Percentiles rank a stretch among this genome's conserved stretches.
Evolutionary conservation across 176 grass and related monocot genomes (phyloP).

Genomic region (Themeda triandra): DNA sequence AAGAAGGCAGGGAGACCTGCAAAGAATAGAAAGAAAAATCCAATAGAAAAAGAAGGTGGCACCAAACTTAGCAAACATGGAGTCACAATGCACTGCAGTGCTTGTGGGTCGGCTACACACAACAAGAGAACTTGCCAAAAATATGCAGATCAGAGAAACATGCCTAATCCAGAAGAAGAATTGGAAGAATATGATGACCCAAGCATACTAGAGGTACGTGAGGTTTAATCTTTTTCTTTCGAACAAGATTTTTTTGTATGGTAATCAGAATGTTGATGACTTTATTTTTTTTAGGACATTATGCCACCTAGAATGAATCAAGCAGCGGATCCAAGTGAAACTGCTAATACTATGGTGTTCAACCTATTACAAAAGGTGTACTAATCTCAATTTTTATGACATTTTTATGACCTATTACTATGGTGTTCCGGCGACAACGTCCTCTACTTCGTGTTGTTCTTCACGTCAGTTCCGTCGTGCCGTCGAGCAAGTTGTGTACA

Average conservation of each 20-base stretch:
- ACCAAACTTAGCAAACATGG: background rate
- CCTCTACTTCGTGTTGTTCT: too few species aligned
- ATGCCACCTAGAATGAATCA: background rate
- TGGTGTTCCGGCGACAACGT: too few species aligned
- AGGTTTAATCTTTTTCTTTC: background rate
- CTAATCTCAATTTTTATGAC: background rate
- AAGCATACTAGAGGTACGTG: background rate
- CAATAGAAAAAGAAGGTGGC: background rate
- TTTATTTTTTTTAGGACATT: background rate
- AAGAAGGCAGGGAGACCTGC: background rate
- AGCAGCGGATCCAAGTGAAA: background rate
- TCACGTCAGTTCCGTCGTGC: too few species aligned
- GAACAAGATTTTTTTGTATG: background rate
- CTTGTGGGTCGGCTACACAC: background rate
- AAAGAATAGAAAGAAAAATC: background rate
- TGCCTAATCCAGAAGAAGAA: background rate
- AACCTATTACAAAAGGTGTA: background rate
- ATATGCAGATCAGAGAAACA: background rate
- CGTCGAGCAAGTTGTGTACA: too few species aligned
- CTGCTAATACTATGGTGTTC: background rate
- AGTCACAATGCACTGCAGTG: background rate
- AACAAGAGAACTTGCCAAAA: background rate
- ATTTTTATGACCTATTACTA: too few species aligned
- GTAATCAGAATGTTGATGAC: background rate
- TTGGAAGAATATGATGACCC: background rate